Evolutionary conservation across 495 filamentous ascomycete species (phyloP).

Genomic region (Thozetella sp.): DNA sequence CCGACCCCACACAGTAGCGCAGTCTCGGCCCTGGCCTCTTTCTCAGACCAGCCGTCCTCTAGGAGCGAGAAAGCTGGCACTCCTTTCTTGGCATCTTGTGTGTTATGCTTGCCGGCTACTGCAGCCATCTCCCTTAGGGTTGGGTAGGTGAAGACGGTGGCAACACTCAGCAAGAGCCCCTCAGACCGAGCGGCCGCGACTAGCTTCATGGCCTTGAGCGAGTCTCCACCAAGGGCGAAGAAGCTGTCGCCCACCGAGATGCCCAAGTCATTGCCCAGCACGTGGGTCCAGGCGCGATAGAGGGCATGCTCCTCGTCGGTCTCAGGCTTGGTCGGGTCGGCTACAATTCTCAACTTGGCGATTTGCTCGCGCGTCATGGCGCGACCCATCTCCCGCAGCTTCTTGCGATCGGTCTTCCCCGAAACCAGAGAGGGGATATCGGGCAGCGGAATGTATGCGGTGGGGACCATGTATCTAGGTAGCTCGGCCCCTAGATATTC

Average conservation of each 20-base stretch:
- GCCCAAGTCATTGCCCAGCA: constrained; percentile 25
- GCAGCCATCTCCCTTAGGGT: constrained; percentile 38
- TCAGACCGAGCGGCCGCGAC: constrained; percentile 40
- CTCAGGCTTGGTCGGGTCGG: constrained; percentile 10
- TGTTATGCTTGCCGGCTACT: constrained; percentile 16
- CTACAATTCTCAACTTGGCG: constrained; percentile 6
- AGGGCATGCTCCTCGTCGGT: constrained; percentile 28
- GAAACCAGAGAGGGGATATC: constrained; percentile 58
- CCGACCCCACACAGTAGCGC: constrained; percentile 27
- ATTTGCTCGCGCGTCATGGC: constrained; percentile 31
- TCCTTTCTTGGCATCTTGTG: background rate
- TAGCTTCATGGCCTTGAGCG: constrained; percentile 54
- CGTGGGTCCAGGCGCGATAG: constrained; percentile 24
- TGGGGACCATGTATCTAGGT: constrained; percentile 62
- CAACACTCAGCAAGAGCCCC: constrained; percentile 40
- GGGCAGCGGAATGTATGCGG: constrained; percentile 59
- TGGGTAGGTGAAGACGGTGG: constrained; percentile 42
- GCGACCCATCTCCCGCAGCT: constrained; percentile 41
- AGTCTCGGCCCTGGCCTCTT: constrained; percentile 21
- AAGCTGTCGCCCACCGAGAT: constrained; percentile 45
- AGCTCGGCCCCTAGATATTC: constrained; percentile 35
- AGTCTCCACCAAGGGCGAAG: constrained; percentile 56
- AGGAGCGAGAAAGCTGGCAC: constrained; percentile 32
- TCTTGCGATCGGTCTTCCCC: constrained; percentile 64
- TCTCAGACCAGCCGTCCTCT: constrained; percentile 18